Evolutionary conservation across 2,329 filamentous ascomycete species (phyloP), one percentile per base, ranked within the genome.

Genomic region (Tolypocladium nubicola): DNA sequence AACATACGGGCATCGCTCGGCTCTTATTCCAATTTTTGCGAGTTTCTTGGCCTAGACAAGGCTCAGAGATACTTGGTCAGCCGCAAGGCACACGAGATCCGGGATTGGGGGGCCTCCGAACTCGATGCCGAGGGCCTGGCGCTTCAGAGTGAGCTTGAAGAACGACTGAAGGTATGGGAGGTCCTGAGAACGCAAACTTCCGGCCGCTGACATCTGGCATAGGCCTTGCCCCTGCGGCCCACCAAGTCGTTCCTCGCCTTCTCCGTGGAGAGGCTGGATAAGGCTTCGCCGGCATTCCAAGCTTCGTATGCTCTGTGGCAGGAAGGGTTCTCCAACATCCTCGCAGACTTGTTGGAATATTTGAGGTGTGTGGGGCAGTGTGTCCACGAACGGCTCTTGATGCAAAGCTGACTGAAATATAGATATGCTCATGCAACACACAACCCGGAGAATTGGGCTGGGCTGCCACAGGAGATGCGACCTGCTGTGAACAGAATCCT

Each of bases 221-320:
- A 88, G 79, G 79, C 81, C 59, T 74, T 97, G 16, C 94, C 94
- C 4, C 74, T 99, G 47, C 85, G 93, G 57, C 82, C 89, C 8
- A 97, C 93, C 1, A 97, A 97, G 68, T 90, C 90, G 0, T 89
- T 97, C 67, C 75, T 99, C n/a, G 89, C 88, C 1, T 93, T 92
- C 53, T 95, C 93, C 0, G 93, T 94, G 0, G 95, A 99, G 64
- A 90, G 90, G 67, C 74, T 97, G 9, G 87, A 90, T 53, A 89
- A 88, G 63, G 80, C 81, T 6, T 86, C 88, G 5, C 75, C 83
- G 10, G 79, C 89, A 0, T 94, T 92, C 64, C 83, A 88, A 60
- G 84, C 88, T 33, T 89, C 91, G 0, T 87, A 86, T 63, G 78
- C 79, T 21, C 75, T 99, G n/a, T 99, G 94, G 94, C 84, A 87